Base-by-base conservation (phyloP, 2,329 filamentous ascomycete genomes). In the Rosellinia necatrix region DNA sequence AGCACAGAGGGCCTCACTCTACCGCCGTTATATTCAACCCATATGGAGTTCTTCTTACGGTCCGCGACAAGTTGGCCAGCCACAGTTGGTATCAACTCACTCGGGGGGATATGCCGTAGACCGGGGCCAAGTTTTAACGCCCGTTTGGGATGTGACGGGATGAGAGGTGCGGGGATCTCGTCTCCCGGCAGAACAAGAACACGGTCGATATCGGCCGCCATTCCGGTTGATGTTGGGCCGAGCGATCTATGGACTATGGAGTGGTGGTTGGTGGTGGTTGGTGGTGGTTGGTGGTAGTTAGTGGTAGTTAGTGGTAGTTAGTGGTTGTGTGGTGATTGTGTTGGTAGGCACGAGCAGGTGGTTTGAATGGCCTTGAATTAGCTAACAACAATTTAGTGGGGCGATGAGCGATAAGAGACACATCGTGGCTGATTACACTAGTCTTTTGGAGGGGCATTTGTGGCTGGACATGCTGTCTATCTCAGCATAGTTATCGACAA, bases 41-140 rank as follows among this genome's bases (percentile, higher is more conserved):
- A 92, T 58, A 92, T 81, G 4, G 88, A 85, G 72, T 91, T 90
- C 77, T 92, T 94, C 73, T 80, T 80, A 65, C 74, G 76, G 72
- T 93, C 88, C 57, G 82, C 83, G 57, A 85, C 80, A 53, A 92
- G 79, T 67, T 85, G 81, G 65, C 86, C 87, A 51, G 85, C 82
- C 61, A 90, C 80, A 52, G 86, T 86, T 61, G 89, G 79, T 61
- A 87, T 80, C 65, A 94, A 85, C 34, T 85, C 85, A 64, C 82
- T 83, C n/a, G 90, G 88, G 38, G 90, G 90, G 57, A 91, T 85
- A 72, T 96, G 87, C 59, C 89, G 88, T 54, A 97, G 81, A 52
- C 92, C 92, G 13, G 91, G 90, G 24, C 92, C 92, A 22, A 97
- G 81, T 53, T 90, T 90, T 61, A 96, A 79, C 34, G 91, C 84